Conservation (phyloP, 441 rosid genomes). For the Theobroma grandiflorum region DNA sequence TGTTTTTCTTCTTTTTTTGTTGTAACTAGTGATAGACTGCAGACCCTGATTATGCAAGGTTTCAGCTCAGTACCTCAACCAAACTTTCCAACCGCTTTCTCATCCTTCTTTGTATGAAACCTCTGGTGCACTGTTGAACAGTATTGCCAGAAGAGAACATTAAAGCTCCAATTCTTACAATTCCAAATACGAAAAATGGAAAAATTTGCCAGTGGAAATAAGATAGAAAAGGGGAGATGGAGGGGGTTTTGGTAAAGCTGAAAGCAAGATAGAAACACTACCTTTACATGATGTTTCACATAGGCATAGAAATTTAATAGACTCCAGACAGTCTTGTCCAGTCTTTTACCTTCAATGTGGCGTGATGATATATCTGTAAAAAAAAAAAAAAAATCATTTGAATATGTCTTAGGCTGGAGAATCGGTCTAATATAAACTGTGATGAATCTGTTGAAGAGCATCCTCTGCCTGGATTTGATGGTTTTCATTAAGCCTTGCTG, state of each 20-base stretch:
- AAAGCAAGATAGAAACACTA: constrained; percentile 30
- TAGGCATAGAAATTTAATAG: constrained; percentile 79
- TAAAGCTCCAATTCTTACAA: constrained; percentile 11
- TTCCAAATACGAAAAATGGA: neutral
- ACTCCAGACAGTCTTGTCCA: constrained; percentile 85
- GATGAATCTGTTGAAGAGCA: neutral
- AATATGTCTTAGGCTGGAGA: constrained; percentile 18
- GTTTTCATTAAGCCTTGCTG: neutral
- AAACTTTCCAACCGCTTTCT: constrained; percentile 72
- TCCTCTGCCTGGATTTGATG: neutral
- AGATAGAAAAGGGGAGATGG: neutral
- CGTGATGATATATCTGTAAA: constrained; percentile 65
- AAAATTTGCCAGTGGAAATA: neutral
- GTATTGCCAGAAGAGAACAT: constrained; percentile 30
- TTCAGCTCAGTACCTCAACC: constrained; percentile 65
- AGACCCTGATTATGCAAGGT: constrained; percentile 15
- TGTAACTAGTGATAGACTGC: neutral
- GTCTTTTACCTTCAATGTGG: constrained; percentile 68
- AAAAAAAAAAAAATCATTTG: neutral
- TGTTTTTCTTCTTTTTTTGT: neutral
- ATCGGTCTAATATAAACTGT: neutral
- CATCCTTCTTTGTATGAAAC: constrained; percentile 85
- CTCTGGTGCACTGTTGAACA: constrained; percentile 71
- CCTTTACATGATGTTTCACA: constrained; percentile 86
- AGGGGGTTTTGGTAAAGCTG: neutral